Percentiles rank a stretch among this genome's conserved stretches.
Conservation (phyloP, 768 basidiomycete genomes). For the Kwoniella sp. region DNA sequence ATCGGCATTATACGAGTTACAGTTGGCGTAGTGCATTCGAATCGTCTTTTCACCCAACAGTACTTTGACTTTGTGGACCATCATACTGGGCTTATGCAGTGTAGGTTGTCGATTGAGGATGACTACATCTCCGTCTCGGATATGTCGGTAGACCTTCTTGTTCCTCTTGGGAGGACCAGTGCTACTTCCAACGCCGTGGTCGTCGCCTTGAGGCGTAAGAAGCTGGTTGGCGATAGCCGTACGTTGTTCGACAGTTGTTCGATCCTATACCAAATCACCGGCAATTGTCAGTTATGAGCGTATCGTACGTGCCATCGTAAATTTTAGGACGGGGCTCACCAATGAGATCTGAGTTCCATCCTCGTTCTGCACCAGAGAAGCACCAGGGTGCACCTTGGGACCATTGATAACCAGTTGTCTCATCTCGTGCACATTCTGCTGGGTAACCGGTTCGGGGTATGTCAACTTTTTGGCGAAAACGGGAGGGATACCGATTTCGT, state of each 20-base stretch:
- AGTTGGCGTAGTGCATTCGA: constrained; percentile 99
- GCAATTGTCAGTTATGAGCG: no score
- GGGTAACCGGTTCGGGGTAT: constrained; percentile 95
- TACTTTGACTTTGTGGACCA: constrained; percentile 91
- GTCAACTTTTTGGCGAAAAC: constrained; percentile 96
- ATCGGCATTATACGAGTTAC: constrained; percentile 95
- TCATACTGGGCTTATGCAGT: constrained; percentile 98
- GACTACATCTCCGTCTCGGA: constrained; percentile 90
- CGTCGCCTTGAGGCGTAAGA: constrained; percentile 77
- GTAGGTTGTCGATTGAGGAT: constrained; percentile 98
- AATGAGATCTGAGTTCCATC: constrained; percentile 85
- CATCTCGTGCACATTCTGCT: constrained; percentile 83
- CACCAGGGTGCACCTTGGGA: constrained; percentile 84
- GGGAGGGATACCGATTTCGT: constrained; percentile 96
- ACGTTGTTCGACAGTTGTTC: constrained; percentile 80
- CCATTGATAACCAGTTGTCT: constrained; percentile 88
- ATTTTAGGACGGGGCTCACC: no score
- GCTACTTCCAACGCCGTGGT: constrained; percentile 57
- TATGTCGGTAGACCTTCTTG: constrained; percentile 96
- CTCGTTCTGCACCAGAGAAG: constrained; percentile 91
- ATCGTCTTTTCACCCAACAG: constrained; percentile 97
- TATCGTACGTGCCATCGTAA: no score
- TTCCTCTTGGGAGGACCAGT: constrained; percentile 73
- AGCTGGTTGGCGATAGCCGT: constrained; percentile 95
- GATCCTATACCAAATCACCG: constrained; percentile 65